Conservation (phyloP, 2,329 filamentous ascomycete species). For the Epichloe amarillans region DNA sequence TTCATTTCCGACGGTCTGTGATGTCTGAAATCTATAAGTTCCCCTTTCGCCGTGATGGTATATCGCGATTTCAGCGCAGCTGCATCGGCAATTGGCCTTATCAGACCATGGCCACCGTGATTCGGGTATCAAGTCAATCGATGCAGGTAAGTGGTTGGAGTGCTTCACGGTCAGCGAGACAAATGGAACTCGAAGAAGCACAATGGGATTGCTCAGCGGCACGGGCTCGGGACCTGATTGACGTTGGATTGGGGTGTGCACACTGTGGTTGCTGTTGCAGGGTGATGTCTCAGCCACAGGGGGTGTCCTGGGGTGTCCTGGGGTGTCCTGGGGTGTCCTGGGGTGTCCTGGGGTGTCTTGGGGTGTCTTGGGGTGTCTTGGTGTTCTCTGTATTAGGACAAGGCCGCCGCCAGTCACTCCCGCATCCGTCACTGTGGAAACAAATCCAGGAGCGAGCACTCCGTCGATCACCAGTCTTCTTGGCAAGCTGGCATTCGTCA, state of each 20-base stretch:
- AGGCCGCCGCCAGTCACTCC: conserved; percentile 1
- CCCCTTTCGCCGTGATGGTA: background rate
- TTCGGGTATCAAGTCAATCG: background rate
- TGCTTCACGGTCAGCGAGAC: background rate
- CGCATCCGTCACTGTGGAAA: conserved; percentile 13
- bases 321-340: conserved; percentile 1
- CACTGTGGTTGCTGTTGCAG: conserved; percentile 2
- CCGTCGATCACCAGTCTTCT: background rate
- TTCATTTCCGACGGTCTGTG: conserved; percentile 12
- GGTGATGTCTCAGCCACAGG: conserved; percentile 13
- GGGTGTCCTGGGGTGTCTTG: conserved; percentile 1
- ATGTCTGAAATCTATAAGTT: background rate
- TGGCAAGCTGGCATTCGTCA: background rate
- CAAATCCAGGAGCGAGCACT: conserved; percentile 2
- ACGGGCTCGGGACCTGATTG: background rate
- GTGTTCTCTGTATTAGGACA: background rate
- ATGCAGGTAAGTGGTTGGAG: background rate
- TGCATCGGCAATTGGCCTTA: background rate
- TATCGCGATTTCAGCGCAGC: background rate
- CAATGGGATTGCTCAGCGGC: background rate
- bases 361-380: conserved; percentile 1
- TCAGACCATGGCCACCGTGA: conserved; percentile 4
- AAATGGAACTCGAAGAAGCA: background rate
- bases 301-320: no score
- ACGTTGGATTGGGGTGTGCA: background rate